phyloP scores from a whole-genome alignment of 31 red algal species.

The Endocladia muricata region DNA sequence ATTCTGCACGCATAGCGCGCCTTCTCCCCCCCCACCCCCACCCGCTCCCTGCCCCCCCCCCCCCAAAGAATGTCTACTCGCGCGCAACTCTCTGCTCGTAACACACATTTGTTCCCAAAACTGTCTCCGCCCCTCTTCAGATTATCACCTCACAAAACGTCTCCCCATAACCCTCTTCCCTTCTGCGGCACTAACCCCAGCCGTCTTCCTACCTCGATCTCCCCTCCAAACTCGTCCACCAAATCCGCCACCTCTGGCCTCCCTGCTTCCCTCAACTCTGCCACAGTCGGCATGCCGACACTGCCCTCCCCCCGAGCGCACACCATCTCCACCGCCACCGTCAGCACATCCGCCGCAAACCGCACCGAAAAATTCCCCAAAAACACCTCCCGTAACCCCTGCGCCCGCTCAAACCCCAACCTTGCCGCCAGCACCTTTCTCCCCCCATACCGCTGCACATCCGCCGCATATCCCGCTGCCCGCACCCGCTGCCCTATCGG shows the following conservation, averaged over 20 bases:
- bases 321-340: constrained; percentile 1
- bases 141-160: too few species aligned
- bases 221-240: constrained; percentile 10
- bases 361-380: constrained; percentile 26
- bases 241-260: background rate
- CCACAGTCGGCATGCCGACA: constrained; percentile 18
- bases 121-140: too few species aligned
- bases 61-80: too few species aligned
- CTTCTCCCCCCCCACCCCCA: too few species aligned
- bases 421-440: constrained; percentile 5
- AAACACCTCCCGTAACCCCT: constrained; percentile 13
- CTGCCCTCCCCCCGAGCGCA: constrained; percentile 7
- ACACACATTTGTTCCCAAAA: too few species aligned
- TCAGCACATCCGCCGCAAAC: constrained; percentile 35
- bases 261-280: background rate
- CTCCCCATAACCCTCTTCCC: too few species aligned
- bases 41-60: too few species aligned
- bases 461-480: background rate
- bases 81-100: too few species aligned
- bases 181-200: constrained; percentile 10
- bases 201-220: constrained; percentile 15
- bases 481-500: background rate
- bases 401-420: constrained; percentile 18
- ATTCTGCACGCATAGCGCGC: background rate
- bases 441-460: constrained; percentile 27